phyloP scores from a whole-genome alignment of 176 grass and related monocot species.

The Rhynchospora pubera region DNA sequence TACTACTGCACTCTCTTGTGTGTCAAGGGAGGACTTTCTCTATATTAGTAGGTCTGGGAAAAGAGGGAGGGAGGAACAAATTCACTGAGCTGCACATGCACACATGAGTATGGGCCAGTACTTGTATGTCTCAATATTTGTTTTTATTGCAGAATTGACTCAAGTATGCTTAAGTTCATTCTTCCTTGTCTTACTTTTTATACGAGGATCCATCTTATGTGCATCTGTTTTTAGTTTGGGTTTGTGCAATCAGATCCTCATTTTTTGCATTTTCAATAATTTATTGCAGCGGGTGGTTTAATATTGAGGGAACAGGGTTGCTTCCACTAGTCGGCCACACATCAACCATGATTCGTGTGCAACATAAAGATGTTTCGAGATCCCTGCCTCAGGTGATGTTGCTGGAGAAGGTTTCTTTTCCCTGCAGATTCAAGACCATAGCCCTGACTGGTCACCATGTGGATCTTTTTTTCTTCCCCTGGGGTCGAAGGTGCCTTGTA shows the following conservation, averaged over 20 bases:
- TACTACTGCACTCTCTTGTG: neutral
- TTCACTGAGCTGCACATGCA: neutral
- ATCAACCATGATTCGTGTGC: neutral
- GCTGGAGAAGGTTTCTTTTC: constrained; percentile 4
- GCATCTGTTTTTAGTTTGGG: neutral
- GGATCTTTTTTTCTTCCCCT: constrained; percentile 6
- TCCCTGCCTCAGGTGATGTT: neutral
- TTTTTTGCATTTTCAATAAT: neutral
- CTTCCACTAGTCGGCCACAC: neutral
- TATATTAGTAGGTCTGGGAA: neutral
- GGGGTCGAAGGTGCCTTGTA: neutral
- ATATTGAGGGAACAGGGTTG: neutral
- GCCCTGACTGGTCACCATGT: neutral
- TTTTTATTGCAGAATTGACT: neutral
- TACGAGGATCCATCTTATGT: neutral
- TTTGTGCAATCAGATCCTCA: neutral
- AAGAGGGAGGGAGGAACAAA: neutral
- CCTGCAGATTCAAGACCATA: neutral
- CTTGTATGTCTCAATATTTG: neutral
- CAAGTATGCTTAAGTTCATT: neutral
- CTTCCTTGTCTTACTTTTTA: neutral
- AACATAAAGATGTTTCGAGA: neutral
- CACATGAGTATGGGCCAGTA: neutral
- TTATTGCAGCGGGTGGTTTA: neutral
- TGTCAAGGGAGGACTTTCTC: neutral